Conservation (phyloP, 1,139 yeast genomes). For the Blastobotrys malaysiensis region DNA sequence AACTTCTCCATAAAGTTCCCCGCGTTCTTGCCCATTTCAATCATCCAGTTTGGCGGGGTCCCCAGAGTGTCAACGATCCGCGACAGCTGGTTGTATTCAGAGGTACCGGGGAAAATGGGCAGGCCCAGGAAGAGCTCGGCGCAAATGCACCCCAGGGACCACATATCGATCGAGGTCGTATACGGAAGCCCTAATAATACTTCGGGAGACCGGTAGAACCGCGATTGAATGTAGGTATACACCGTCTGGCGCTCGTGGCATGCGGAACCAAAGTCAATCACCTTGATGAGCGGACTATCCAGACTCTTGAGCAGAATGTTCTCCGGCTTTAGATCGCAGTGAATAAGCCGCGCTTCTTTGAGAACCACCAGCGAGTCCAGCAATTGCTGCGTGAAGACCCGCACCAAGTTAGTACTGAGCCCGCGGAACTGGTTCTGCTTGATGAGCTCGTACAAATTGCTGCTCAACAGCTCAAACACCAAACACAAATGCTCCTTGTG, state of each 20-base stretch:
- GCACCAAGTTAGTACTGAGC: slow-evolving; percentile 70
- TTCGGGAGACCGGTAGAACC: slow-evolving; percentile 95
- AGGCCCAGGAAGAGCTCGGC: slow-evolving; percentile 90
- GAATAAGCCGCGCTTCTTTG: slow-evolving; percentile 80
- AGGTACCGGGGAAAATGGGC: slow-evolving; percentile 92
- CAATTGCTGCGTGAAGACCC: slow-evolving; percentile 72
- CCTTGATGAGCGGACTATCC: slow-evolving; percentile 83
- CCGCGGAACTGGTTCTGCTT: slow-evolving; percentile 96
- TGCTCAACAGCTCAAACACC: slow-evolving; percentile 83
- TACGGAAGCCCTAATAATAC: slow-evolving; percentile 82
- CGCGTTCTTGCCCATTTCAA: slow-evolving; percentile 88
- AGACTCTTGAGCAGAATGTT: slow-evolving; percentile 77
- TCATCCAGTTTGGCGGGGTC: slow-evolving; percentile 90
- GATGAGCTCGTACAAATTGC: slow-evolving; percentile 82
- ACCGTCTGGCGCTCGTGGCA: slow-evolving; percentile 88
- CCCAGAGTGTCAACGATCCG: slow-evolving; percentile 83
- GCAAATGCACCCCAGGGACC: slow-evolving; percentile 96
- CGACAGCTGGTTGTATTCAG: slow-evolving; percentile 85
- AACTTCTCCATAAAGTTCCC: slow-evolving; percentile 56
- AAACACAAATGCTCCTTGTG: slow-evolving; percentile 90
- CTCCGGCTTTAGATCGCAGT: slow-evolving; percentile 96
- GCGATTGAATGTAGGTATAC: slow-evolving; percentile 89
- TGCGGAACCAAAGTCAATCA: slow-evolving; percentile 95
- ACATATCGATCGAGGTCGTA: slow-evolving; percentile 91
- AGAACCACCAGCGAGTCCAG: slow-evolving; percentile 74